Evolutionary conservation across 2,329 filamentous ascomycete genomes (phyloP).

Genomic region (Pseudocercospora cruenta): DNA sequence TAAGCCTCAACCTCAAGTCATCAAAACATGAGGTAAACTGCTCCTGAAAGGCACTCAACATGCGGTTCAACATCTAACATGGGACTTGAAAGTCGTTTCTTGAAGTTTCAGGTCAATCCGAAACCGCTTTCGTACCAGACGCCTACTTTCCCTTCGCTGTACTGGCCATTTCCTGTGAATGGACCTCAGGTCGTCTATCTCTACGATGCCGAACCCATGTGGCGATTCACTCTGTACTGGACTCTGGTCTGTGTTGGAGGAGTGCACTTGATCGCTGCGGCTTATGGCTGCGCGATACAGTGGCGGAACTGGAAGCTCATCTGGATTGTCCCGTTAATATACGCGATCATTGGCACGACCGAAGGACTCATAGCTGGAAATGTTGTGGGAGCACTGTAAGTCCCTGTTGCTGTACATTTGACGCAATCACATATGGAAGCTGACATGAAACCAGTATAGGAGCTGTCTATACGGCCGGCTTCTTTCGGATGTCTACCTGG

Average conservation of each 20-base stretch:
- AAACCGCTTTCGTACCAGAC: slow-evolving; percentile 64
- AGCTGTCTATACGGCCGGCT: slow-evolving; percentile 78
- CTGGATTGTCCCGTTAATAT: slow-evolving; percentile 73
- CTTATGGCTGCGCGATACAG: slow-evolving; percentile 74
- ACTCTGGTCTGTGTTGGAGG: slow-evolving; percentile 77
- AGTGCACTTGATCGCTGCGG: slow-evolving; percentile 73
- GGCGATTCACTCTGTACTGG: slow-evolving; percentile 87
- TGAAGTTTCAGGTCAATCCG: slow-evolving; percentile 50
- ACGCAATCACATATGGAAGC: not conserved
- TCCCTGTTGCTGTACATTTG: not conserved
- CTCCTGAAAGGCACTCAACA: not conserved
- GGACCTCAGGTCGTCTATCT: slow-evolving; percentile 65
- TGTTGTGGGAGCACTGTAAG: slow-evolving; percentile 78
- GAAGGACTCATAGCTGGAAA: slow-evolving; percentile 81
- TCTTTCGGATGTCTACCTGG: slow-evolving; percentile 92
- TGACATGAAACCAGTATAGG: slow-evolving; percentile 62
- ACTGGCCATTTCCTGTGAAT: slow-evolving; percentile 67
- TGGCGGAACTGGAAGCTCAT: slow-evolving; percentile 60
- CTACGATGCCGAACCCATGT: slow-evolving; percentile 76
- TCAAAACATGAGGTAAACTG: slow-evolving; percentile 4
- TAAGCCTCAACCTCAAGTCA: not conserved
- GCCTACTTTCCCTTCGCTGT: slow-evolving; percentile 79
- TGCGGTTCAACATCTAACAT: not conserved
- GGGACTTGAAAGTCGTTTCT: slow-evolving; percentile 41
- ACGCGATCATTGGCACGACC: slow-evolving; percentile 70